phyloP scores from a whole-genome alignment of 441 rosid species.

The Populus hybrid region DNA sequence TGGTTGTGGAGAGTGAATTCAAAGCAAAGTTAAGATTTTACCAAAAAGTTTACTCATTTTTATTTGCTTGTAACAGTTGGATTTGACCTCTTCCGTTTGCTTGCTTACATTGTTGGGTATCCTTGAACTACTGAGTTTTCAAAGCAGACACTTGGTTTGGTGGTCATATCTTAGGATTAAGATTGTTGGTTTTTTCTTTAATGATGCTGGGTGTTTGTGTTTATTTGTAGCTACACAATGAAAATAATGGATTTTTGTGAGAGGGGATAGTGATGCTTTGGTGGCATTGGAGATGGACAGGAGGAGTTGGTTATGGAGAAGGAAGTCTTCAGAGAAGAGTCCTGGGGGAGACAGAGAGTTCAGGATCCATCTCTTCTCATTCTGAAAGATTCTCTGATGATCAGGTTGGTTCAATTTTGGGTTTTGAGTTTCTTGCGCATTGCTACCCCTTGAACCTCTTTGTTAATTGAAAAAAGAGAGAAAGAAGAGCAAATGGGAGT shows the following conservation, averaged over 20 bases:
- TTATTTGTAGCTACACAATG: background rate
- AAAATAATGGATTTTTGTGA: background rate
- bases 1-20: conserved; percentile 18
- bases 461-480: background rate
- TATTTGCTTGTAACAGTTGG: background rate
- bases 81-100: background rate
- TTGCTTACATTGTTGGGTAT: background rate
- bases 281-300: conserved; percentile 61
- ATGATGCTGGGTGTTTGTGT: background rate
- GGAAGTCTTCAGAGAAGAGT: conserved; percentile 61
- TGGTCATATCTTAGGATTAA: background rate
- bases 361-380: conserved; percentile 68
- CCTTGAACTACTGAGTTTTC: background rate
- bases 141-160: background rate
- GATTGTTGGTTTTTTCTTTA: background rate
- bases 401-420: conserved; percentile 44
- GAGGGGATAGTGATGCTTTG: conserved; percentile 9
- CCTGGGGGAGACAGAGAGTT: conserved; percentile 78
- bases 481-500: background rate
- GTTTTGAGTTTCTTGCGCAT: background rate
- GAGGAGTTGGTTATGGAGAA: conserved; percentile 86
- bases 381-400: conserved; percentile 84
- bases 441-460: background rate
- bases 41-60: background rate
- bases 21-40: conserved; percentile 16